A percentile compares a stretch with the other conserved stretches of the same genome.
These are phyloP conservation scores for Colletotrichum sublineola DNA, from an alignment of 2,329 filamentous ascomycete species.

Conservation along the genomic window DNA sequence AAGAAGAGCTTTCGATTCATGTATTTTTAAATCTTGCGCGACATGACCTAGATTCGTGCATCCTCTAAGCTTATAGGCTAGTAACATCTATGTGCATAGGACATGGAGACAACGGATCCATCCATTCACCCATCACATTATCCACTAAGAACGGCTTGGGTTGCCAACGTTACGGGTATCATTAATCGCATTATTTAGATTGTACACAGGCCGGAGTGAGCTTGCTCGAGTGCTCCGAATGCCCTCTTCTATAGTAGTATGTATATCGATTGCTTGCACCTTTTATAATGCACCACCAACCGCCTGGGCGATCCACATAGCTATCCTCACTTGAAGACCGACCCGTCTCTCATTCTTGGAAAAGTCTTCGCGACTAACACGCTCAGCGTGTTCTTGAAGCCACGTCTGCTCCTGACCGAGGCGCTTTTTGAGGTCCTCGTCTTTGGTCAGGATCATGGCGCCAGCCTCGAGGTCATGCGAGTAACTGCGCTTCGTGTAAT, in stretches of 20 bases:
- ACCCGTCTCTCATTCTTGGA: conserved; percentile 85
- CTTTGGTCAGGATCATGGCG: conserved; percentile 84
- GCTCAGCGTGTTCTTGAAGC: conserved; percentile 80
- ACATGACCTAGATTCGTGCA: background rate
- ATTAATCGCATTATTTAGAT: conserved; percentile 4
- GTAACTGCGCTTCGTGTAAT: conserved; percentile 96
- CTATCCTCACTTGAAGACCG: conserved; percentile 84
- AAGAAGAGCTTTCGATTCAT: background rate
- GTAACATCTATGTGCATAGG: background rate
- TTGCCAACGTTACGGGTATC: conserved; percentile 23
- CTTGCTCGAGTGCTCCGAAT: background rate
- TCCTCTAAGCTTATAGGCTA: background rate
- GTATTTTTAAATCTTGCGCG: no score
- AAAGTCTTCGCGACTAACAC: conserved; percentile 82
- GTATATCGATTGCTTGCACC: background rate
- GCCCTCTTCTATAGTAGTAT: conserved; percentile 1
- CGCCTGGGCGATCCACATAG: conserved; percentile 93
- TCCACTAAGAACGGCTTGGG: background rate
- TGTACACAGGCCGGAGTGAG: background rate
- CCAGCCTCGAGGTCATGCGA: conserved; percentile 92
- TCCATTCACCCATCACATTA: background rate
- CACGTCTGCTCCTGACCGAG: conserved; percentile 85
- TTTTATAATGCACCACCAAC: conserved; percentile 86
- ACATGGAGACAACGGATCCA: background rate
- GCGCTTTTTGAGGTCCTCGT: conserved; percentile 77